Evolutionary conservation across 1,139 yeast species (phyloP), one percentile per base, ranked within the genome.

Genomic region (Geotrichum restrictum): DNA sequence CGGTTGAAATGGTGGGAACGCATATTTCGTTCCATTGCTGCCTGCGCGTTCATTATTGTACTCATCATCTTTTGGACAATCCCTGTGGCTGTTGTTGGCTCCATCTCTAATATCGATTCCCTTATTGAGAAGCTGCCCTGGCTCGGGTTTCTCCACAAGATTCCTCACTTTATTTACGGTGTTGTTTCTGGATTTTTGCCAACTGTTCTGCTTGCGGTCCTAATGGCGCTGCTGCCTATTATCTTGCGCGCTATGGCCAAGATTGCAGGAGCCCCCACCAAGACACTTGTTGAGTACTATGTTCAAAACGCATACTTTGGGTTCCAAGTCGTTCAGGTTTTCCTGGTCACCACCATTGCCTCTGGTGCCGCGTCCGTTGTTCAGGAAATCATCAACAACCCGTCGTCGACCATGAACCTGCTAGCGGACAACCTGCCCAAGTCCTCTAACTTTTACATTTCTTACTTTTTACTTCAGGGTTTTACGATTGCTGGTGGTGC

Each of bases 71-170:
- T 89, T 67, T 93, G 98, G 98, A 80, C 96, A 56, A 77, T 89
- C 62, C 98, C 98, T 16, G 97, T 91, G 50, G 96, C 97, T 1
- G 88, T 88, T 68, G 96, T 93, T 53, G 98, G 98, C 83, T 75
- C 84, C 64, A 79, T 93, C 60, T 89, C 98, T 21, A 91, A 91
- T 71, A 79, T 93, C 62, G 81, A 85, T 58, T 78, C 77, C 62
- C 75, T 89, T 68, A 86, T 84, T 38, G 74, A 80, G 49, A 81
- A 80, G 59, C 75, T 89, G 48, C 86, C 74, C 19, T 89, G 85
- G 76, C 77, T 91, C 62, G 67, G 72, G 29, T 91, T 87, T 68
- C 79, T 93, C 61, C 70, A 82, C 65, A 78, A 83, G 32, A 71
- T 88, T 73, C 97, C 97, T 31, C 38, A 60, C 1, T 71, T 67